These are phyloP conservation scores for Solanum chacoense DNA, from an alignment of 305 asterid species.

Conservation along the genomic window DNA sequence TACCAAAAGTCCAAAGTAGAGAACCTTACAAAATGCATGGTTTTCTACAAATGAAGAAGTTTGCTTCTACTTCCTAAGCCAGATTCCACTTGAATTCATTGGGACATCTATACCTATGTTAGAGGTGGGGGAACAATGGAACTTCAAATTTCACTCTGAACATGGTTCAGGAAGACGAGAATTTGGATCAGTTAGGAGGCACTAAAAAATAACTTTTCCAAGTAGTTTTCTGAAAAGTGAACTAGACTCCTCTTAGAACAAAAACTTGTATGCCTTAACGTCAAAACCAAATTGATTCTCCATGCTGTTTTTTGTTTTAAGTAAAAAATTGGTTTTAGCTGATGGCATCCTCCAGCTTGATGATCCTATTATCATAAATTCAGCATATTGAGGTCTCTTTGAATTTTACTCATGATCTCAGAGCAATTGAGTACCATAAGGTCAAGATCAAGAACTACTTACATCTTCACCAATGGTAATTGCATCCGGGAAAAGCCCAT, in stretches of 20 bases:
- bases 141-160: background rate
- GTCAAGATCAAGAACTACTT: constrained; percentile 19
- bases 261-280: background rate
- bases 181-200: background rate
- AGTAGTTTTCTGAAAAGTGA: background rate
- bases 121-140: background rate
- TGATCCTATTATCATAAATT: background rate
- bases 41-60: background rate
- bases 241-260: background rate
- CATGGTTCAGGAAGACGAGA: background rate
- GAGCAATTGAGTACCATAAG: background rate
- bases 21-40: background rate
- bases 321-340: background rate
- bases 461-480: constrained; percentile 96
- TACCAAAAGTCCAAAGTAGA: background rate
- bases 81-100: background rate
- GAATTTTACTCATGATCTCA: background rate
- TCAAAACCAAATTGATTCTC: background rate
- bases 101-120: background rate
- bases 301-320: background rate
- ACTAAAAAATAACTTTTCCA: background rate
- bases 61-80: background rate
- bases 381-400: background rate
- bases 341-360: background rate
- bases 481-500: constrained; percentile 87